phyloP scores from a whole-genome alignment of 768 basidiomycete genomes.

The Tephrocybe sp. region DNA sequence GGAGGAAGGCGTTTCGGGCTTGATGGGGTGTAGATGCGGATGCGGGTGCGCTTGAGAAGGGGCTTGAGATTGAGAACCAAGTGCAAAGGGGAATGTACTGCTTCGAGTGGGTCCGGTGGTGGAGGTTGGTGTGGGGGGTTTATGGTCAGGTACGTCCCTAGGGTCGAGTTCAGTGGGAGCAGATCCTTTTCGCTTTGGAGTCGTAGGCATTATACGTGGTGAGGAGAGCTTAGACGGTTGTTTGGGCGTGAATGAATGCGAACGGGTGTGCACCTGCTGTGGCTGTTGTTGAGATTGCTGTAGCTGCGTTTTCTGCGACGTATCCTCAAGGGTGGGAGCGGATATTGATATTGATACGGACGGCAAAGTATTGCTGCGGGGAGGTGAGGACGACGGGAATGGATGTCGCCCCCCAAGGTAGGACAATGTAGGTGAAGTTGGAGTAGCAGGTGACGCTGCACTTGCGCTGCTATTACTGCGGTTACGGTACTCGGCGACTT shows the following conservation, averaged over 20 bases:
- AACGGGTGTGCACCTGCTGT: conserved; percentile 55
- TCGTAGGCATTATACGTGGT: conserved; percentile 48
- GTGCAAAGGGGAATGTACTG: conserved; percentile 14
- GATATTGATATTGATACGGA: conserved; percentile 49
- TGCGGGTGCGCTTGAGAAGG: neutral
- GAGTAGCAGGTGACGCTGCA: conserved; percentile 31
- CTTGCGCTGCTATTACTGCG: conserved; percentile 58
- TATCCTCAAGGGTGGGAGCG: conserved; percentile 36
- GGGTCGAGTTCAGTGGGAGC: conserved; percentile 38
- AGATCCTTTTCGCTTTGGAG: conserved; percentile 58
- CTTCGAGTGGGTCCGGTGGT: conserved; percentile 3
- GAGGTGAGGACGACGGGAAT: conserved; percentile 31
- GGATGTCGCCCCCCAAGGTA: conserved; percentile 21
- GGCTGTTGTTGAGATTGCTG: neutral
- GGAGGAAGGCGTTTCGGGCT: neutral
- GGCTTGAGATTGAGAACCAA: neutral
- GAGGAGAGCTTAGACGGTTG: conserved; percentile 65
- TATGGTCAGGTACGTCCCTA: conserved; percentile 4
- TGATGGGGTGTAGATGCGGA: neutral
- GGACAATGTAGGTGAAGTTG: conserved; percentile 30
- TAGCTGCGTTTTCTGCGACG: conserved; percentile 20
- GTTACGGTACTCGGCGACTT: conserved; percentile 63
- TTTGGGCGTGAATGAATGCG: conserved; percentile 70
- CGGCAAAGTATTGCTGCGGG: conserved; percentile 32
- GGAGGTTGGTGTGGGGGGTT: neutral